Evolutionary conservation across 306 rosid genomes (phyloP).

Genomic region (Elaeagnus macrophylla): DNA sequence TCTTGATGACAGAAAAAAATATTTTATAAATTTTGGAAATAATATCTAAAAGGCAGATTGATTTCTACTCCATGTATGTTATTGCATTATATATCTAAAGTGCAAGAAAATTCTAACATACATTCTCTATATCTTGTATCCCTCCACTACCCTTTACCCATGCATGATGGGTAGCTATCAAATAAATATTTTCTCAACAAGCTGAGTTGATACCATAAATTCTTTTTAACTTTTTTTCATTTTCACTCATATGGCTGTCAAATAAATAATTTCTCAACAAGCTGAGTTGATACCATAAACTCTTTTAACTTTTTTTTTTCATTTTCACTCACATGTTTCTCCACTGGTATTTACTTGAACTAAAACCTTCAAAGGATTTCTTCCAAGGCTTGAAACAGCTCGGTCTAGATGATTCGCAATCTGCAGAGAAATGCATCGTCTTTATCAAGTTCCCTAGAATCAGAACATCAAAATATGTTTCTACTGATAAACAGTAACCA

Average conservation of each 20-base stretch:
- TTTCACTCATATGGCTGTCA: conserved; percentile 38
- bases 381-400: conserved; percentile 58
- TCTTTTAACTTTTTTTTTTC: conserved; percentile 5
- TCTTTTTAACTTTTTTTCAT: conserved; percentile 8
- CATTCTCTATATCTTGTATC: too few relatives aligned
- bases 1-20: too few relatives aligned
- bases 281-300: not conserved
- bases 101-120: too few relatives aligned
- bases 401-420: conserved; percentile 75
- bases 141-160: too few relatives aligned
- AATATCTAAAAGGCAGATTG: too few relatives aligned
- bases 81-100: too few relatives aligned
- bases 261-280: too few relatives aligned
- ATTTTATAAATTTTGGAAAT: too few relatives aligned
- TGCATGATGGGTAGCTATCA: too few relatives aligned
- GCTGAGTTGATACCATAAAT: not conserved
- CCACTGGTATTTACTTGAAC: conserved; percentile 96
- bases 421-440: conserved; percentile 30
- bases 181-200: too few relatives aligned
- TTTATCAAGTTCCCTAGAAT: conserved; percentile 4
- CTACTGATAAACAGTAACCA: too few relatives aligned
- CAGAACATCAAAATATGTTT: conserved; percentile 4
- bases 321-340: conserved; percentile 63
- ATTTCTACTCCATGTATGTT: too few relatives aligned
- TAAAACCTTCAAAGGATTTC: conserved; percentile 61